Evolutionary conservation across 768 basidiomycete genomes (phyloP), one percentile per base, ranked within the genome.

Genomic region (Leccinum boreale): DNA sequence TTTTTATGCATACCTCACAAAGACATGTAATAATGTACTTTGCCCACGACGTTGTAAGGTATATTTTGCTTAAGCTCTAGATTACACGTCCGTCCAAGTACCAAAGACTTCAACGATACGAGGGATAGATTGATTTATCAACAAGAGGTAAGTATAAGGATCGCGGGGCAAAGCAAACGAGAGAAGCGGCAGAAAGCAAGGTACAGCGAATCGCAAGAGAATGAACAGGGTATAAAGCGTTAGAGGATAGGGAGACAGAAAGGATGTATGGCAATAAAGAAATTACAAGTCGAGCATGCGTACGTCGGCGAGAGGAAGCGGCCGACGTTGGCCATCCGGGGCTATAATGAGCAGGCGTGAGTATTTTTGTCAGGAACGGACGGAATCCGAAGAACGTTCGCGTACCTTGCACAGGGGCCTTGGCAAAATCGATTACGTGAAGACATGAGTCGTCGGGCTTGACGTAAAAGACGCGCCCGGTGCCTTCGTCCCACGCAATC

Each of bases 401-500:
- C 45, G 23, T 49, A 77, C 76, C 70, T 62, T 71, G 67, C 12
- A 64, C 56, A 2, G 74, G 75, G 6, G 70, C 69, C 49, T 67
- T 63, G 7, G 79, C 78, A 50, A 81, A 79, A 63, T 86, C 85
- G 56, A 81, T 64, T 33, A 86, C 75, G 31, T 74, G 68, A 45
- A 86, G 72, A 14, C 69, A 58, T 4, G 71, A 54, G 28, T 77
- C 77, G 8, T 76, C 63, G 12, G 75, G 75, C 31, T 76, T 72
- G 47, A 80, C 79, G 7, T 86, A 70, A 62, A 82, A 81, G 14
- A 87, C 74, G 39, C 85, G 76, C 4, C 86, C 86, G 12, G 81
- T 82, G 23, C 77, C 74, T 67, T 89, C 86, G 59, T 89, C 87
- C 84, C 84, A 89, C 7, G 82, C 75, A 33, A 87, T 77, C 17